Evolutionary conservation across 169 alveolate species (phyloP), one percentile per base, ranked within the genome.

Genomic region (Babesia bovis): DNA sequence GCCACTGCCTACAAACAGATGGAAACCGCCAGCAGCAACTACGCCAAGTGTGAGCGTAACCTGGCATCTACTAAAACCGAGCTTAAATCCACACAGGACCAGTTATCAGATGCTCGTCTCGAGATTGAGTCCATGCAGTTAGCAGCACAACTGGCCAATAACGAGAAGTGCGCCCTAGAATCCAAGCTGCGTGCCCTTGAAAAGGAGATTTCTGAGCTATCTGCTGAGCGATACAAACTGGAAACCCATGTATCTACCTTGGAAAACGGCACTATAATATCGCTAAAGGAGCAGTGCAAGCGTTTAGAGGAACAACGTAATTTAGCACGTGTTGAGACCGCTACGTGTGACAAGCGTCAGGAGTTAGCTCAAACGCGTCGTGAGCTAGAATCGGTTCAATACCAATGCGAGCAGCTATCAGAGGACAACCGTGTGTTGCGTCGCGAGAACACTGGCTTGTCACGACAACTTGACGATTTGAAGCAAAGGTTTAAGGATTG

Each of bases 231-330:
- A 9, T 4, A 25, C 2, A 10, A 36, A 21, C 68, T 67, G 50
- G 81, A 78, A 25, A 17, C 65, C 9, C 58, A 26, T 13, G 41
- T 78, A n/a, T 28, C 65, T 21, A 51, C 51, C 33, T 47, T 61
- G 33, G 86, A 78, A 28, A 38, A 30, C 19, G 53, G 56, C 23
- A 78, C 76, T 35, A 50, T 78, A 1, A 53, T 45, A 19, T 61
- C 86, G 5, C 86, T 78, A 40, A 61, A 55, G 81, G 76, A 78
- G 35, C 56, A 66, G 75, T 66, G 71, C 58, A 47, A 67, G 47
- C 32, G 35, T n/a, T 45, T 68, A 26, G 71, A 69, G 35, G 71
- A 67, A 35, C 67, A 66, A 42, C 82, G 60, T 23, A 67, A 63
- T 50, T 30, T 13, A 28, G 82, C 86, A 7, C 81, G 73, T 38